Evolutionary conservation across 441 rosid species (phyloP).

Genomic region (Bruguiera hainesii): DNA sequence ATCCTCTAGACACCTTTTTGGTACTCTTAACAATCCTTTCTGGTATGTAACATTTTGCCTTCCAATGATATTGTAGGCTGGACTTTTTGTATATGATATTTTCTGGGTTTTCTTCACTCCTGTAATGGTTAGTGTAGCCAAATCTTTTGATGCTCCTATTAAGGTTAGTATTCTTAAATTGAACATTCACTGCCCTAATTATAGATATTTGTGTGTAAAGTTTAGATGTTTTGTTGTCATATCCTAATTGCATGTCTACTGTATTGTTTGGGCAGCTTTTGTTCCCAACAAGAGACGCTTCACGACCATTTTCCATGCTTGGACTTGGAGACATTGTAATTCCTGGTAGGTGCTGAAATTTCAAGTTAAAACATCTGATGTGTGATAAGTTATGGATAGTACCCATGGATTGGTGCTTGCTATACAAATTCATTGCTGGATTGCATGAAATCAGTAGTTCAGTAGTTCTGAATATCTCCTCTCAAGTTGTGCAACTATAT

Average conservation of each 20-base stretch:
- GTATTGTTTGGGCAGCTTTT: slow-evolving; percentile 56
- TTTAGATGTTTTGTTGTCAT: background rate
- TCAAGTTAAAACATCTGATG: background rate
- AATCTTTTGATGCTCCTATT: slow-evolving; percentile 97
- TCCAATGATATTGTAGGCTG: slow-evolving; percentile 50
- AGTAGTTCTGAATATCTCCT: background rate
- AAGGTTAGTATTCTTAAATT: slow-evolving; percentile 57
- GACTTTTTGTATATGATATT: slow-evolving; percentile 92
- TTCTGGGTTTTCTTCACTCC: slow-evolving; percentile 99
- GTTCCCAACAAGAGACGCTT: slow-evolving; percentile 78
- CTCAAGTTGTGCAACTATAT: background rate
- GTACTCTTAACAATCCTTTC: background rate
- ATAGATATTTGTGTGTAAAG: background rate
- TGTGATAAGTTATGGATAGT: too few relatives aligned
- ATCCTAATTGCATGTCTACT: slow-evolving; percentile 1
- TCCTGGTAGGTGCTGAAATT: slow-evolving; percentile 51
- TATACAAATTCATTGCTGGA: background rate
- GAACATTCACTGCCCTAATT: background rate
- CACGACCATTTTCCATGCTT: slow-evolving; percentile 94
- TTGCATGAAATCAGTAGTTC: background rate
- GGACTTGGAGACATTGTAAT: slow-evolving; percentile 99
- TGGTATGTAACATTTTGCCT: background rate
- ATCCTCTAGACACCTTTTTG: too few relatives aligned
- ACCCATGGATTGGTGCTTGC: background rate
- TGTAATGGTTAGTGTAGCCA: slow-evolving; percentile 97